Evolutionary conservation across 352 stramenopile species (phyloP), one percentile per base, ranked within the genome.

Genomic region (Thalassiosira oceanica): DNA sequence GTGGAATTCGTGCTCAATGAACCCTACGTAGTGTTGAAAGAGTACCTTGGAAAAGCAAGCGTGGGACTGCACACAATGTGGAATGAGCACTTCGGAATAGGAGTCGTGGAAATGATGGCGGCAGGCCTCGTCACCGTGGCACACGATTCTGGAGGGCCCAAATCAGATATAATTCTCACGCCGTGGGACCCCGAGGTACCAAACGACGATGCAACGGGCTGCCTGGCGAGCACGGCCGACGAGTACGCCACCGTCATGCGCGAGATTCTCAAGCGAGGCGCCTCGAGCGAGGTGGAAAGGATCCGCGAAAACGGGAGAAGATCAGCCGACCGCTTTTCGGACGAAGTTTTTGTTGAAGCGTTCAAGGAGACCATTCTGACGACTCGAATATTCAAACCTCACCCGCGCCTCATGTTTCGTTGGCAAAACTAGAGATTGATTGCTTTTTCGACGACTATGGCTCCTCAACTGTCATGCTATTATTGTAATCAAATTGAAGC

Each of bases 71-170:
- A 99, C 84, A 99, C 96, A 10, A 99, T 99, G 97, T 97, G 95
- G 86, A 98, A 99, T 57, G 97, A 99, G 78, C 97, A 99, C 81
- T 99, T 99, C 87, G 97, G 97, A 4, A 99, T 99, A 76, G 96
- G 95, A 44, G 94, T 99, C 26, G 97, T 99, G 36, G 97, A 99
- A 86, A 98, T 99, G 94, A 98, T 99, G 94, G 88, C 96, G 5
- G 94, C 96, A 0, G 96, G 96, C 7, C 78, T 99, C 52, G 78
- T 99, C 0, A 88, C 95, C 0, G 82, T 99, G 3, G 97, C 96
- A 2, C 97, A 99, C 83, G 92, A 98, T 72, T 98, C 93, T 3
- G 97, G 96, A 35, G 97, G 97, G 0, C 97, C 97, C 0, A 92
- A 94, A 45, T 85, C 71, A 1, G 81, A 91, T 43, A 91, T 91